Base-by-base conservation (phyloP, 2,329 filamentous ascomycete genomes). In the Botrytis deweyae region DNA sequence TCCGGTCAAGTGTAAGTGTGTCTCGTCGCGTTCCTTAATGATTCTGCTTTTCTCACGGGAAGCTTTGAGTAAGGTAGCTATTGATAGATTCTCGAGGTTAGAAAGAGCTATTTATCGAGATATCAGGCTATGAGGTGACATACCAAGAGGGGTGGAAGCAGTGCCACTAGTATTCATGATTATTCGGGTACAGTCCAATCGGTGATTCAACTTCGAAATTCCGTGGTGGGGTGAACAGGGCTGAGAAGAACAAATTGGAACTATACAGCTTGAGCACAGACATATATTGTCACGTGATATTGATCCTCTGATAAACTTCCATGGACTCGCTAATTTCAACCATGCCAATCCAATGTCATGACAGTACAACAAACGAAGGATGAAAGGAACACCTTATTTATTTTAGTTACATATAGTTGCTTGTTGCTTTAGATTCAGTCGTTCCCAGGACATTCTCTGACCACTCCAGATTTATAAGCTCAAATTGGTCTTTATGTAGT, bases 21-120 rank as follows among this genome's bases (percentile, higher is more conserved):
- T 40, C 25, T 55, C 52, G n/a, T n/a, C 12, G 49, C 49, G 49
- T 58, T 58, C 49, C n/a, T 22, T 9, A 14, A 68, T 38, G 14
- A 68, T 33, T 22, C 66, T 42, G 10, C 49, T 25, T 16, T 52
- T 25, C n/a, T 58, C 66, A 20, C 29, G 10, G 36, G 38, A 42
- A 33, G 36, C 65, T 58, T 58, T 25, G 36, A 55, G n/a, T 33
- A 29, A 14, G 16, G 36, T 42, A 12, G 18, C 49, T 68, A 25
- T 68, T 20, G 49, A 68, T 58, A 14, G 12, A 58, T 58, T 68
- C 18, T 68, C 38, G n/a, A 68, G 49, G 49, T 68, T 68, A 68
- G 49, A 58, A 58, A 33, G 33, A 55, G 66, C 38, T 68, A 1
- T 29, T 33, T 44, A 42, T 58, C 25, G 29, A 67, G 52, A 58